Conservation (phyloP, 345 rosid species). For the Combretum micranthum region DNA sequence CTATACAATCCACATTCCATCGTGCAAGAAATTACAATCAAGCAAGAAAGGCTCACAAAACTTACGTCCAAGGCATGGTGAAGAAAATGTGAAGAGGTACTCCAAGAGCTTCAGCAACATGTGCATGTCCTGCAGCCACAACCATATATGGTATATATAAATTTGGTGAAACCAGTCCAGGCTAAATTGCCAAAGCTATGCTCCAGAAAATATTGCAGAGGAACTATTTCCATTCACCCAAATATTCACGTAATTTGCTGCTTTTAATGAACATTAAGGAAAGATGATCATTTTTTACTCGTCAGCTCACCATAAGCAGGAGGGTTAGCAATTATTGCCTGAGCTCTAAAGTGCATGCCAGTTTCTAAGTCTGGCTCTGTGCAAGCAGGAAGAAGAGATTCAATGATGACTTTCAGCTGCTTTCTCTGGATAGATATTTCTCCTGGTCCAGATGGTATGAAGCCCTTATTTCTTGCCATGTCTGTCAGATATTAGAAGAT, state of each 20-base stretch:
- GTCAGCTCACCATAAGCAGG: conserved; percentile 79
- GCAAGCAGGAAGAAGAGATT: conserved; percentile 95
- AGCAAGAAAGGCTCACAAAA: conserved; percentile 4
- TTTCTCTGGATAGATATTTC: conserved; percentile 86
- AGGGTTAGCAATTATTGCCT: conserved; percentile 97
- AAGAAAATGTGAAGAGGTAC: conserved; percentile 96
- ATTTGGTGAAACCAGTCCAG: too few relatives aligned
- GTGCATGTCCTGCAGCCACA: conserved; percentile 73
- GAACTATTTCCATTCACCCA: too few relatives aligned
- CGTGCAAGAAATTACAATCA: too few relatives aligned
- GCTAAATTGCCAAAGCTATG: too few relatives aligned
- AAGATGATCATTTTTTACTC: too few relatives aligned
- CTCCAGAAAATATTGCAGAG: too few relatives aligned
- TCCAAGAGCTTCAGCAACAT: conserved; percentile 97
- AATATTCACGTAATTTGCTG: too few relatives aligned
- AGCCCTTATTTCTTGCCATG: conserved; percentile 97
- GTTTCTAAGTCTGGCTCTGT: conserved; percentile 81
- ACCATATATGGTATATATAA: not conserved
- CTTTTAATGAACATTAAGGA: too few relatives aligned
- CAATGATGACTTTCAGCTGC: conserved; percentile 88
- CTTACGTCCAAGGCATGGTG: conserved; percentile 99
- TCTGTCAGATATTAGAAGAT: conserved; percentile 24
- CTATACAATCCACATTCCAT: too few relatives aligned
- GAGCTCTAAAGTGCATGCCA: conserved; percentile 68
- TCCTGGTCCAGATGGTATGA: conserved; percentile 92